phyloP scores from a whole-genome alignment of 2,329 filamentous ascomycete species.

The Ophiostoma sp. region DNA sequence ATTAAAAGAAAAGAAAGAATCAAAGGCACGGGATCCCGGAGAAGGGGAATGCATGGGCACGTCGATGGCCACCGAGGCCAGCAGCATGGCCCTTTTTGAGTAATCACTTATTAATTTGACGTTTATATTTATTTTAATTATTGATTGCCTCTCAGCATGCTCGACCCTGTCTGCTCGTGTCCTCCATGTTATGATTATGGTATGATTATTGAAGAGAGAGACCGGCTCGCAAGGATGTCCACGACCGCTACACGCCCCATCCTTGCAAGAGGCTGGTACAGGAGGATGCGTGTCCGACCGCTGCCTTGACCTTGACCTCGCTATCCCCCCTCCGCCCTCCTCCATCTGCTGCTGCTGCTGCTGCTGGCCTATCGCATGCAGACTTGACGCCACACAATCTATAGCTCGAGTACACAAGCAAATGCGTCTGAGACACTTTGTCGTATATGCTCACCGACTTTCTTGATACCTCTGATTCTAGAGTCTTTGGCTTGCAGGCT shows the following conservation, averaged over 20 bases:
- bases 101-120: not conserved
- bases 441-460: constrained; percentile 2
- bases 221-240: not conserved
- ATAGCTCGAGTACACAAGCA: constrained; percentile 2
- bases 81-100: not conserved
- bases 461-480: not conserved
- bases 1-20: not conserved
- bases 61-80: constrained; percentile 2
- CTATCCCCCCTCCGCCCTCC: not conserved
- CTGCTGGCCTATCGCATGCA: not conserved
- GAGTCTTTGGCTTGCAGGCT: not conserved
- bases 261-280: not conserved
- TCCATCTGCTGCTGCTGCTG: not conserved
- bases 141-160: not conserved
- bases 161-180: not conserved
- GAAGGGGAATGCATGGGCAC: not conserved
- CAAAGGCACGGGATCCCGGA: not conserved
- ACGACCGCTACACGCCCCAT: not conserved
- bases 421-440: not conserved
- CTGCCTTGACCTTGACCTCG: not conserved
- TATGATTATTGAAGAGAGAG: no score
- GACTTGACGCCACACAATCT: not conserved
- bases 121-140: not conserved
- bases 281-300: not conserved
- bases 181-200: not conserved